A percentile compares a stretch with the other conserved stretches of the same genome.
These are phyloP conservation scores for Plasmodium inui DNA, from an alignment of 169 alveolate species.

Conservation along the genomic window DNA sequence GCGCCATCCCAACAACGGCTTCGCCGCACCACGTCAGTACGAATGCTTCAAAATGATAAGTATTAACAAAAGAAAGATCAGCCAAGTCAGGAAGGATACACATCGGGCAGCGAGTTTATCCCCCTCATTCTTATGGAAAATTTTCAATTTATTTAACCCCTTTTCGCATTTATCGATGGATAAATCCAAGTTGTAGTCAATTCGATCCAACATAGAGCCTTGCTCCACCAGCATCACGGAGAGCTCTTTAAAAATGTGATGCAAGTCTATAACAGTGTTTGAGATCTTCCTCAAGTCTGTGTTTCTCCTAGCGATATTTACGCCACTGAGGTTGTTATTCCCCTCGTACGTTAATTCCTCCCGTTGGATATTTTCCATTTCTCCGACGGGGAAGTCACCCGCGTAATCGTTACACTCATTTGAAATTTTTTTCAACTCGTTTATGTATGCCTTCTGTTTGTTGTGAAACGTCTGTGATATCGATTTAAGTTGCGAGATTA, in stretches of 20 bases:
- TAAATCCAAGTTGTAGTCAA: slow-evolving; percentile 84
- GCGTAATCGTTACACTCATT: slow-evolving; percentile 61
- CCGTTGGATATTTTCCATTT: neutral
- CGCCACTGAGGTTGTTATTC: slow-evolving; percentile 67
- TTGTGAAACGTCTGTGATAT: slow-evolving; percentile 79
- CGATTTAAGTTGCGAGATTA: slow-evolving; percentile 79
- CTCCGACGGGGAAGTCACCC: slow-evolving; percentile 13
- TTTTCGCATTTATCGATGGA: slow-evolving; percentile 67
- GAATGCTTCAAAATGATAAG: slow-evolving; percentile 62
- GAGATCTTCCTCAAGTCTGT: slow-evolving; percentile 82
- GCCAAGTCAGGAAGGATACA: slow-evolving; percentile 46
- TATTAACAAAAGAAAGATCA: slow-evolving; percentile 52
- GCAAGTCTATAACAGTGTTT: slow-evolving; percentile 82
- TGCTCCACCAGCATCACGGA: slow-evolving; percentile 85
- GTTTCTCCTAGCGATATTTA: slow-evolving; percentile 78
- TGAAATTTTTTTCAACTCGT: slow-evolving; percentile 76
- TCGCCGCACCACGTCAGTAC: neutral
- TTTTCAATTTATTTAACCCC: slow-evolving; percentile 61
- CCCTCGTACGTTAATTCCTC: slow-evolving; percentile 59
- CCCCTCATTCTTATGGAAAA: slow-evolving; percentile 44
- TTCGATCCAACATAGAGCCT: slow-evolving; percentile 87
- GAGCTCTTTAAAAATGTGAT: slow-evolving; percentile 85
- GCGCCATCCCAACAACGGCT: neutral
- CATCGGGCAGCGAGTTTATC: slow-evolving; percentile 54
- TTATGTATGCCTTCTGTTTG: slow-evolving; percentile 79